phyloP scores from a whole-genome alignment of 257 asterid species.

The Forsythia viridissima region DNA sequence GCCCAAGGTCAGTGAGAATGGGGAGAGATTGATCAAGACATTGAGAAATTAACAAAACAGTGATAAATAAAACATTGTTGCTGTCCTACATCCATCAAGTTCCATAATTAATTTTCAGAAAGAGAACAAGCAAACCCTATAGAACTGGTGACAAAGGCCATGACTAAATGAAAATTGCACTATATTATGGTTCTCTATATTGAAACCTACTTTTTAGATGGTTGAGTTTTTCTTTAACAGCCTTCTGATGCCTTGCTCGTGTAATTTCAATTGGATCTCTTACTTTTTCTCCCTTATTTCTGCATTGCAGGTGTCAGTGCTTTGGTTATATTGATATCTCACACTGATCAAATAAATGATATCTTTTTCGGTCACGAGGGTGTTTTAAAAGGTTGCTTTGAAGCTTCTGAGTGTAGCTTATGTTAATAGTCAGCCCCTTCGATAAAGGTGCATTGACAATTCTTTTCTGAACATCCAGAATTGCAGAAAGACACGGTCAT shows the following conservation, averaged over 20 bases:
- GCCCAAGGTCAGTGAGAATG: background rate
- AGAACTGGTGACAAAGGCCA: background rate
- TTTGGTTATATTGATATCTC: slow-evolving; percentile 74
- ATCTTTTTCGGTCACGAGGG: slow-evolving; percentile 57
- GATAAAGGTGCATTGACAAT: slow-evolving; percentile 24
- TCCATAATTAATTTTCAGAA: background rate
- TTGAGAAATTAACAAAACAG: background rate
- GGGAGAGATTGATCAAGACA: background rate
- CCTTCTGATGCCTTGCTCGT: background rate
- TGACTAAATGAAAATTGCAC: background rate
- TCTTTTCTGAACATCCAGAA: slow-evolving; percentile 45
- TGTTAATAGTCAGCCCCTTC: slow-evolving; percentile 18
- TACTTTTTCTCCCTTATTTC: slow-evolving; percentile 9
- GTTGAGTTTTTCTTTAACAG: background rate
- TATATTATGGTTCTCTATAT: slow-evolving; percentile 2
- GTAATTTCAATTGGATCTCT: slow-evolving; percentile 6
- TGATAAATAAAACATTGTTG: background rate
- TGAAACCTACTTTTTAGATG: slow-evolving; percentile 9
- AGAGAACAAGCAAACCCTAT: slow-evolving; percentile 1
- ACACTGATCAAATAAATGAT: slow-evolving; percentile 65
- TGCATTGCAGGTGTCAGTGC: slow-evolving; percentile 69
- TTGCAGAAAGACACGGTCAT: slow-evolving; percentile 62
- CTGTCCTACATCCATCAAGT: background rate
- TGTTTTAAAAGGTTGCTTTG: slow-evolving; percentile 58
- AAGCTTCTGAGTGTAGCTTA: slow-evolving; percentile 26